These are phyloP conservation scores for Fusarium pininemorale DNA, from an alignment of 2,329 filamentous ascomycete species.

Conservation along the genomic window DNA sequence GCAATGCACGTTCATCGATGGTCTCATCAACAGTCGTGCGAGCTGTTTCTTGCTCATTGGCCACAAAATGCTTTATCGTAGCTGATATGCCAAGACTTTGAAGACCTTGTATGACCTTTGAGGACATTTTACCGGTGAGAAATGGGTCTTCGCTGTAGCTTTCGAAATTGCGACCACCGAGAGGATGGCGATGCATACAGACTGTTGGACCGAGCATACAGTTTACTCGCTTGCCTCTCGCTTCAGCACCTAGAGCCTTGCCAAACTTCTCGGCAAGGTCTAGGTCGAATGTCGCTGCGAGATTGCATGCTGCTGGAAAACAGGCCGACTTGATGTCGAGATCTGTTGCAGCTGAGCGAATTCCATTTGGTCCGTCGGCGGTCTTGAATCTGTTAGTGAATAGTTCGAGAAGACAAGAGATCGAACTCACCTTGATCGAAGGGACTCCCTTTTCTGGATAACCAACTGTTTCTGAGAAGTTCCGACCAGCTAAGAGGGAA, in stretches of 20 bases:
- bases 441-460: constrained; percentile 32
- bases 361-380: constrained; percentile 48
- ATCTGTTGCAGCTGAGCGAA: constrained; percentile 45
- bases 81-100: constrained; percentile 54
- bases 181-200: constrained; percentile 58
- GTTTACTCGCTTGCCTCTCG: constrained; percentile 70
- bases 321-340: constrained; percentile 45
- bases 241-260: constrained; percentile 64
- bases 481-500: constrained; percentile 33
- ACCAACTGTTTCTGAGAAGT: constrained; percentile 37
- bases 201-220: constrained; percentile 74
- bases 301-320: constrained; percentile 44
- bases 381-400: constrained; percentile 9
- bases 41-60: constrained; percentile 52
- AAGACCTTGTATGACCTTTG: constrained; percentile 55
- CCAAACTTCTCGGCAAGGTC: constrained; percentile 66
- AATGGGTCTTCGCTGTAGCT: constrained; percentile 59
- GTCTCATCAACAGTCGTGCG: constrained; percentile 45
- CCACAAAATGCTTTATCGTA: constrained; percentile 58
- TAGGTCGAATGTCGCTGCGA: constrained; percentile 71
- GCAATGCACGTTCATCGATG: constrained; percentile 44
- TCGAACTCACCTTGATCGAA: constrained; percentile 23
- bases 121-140: constrained; percentile 55
- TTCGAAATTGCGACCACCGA: constrained; percentile 60
- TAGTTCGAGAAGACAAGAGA: fast-evolving